Base-by-base conservation (phyloP, 108 stramenopile genomes). In the Pseudonitzschia multiseries region DNA sequence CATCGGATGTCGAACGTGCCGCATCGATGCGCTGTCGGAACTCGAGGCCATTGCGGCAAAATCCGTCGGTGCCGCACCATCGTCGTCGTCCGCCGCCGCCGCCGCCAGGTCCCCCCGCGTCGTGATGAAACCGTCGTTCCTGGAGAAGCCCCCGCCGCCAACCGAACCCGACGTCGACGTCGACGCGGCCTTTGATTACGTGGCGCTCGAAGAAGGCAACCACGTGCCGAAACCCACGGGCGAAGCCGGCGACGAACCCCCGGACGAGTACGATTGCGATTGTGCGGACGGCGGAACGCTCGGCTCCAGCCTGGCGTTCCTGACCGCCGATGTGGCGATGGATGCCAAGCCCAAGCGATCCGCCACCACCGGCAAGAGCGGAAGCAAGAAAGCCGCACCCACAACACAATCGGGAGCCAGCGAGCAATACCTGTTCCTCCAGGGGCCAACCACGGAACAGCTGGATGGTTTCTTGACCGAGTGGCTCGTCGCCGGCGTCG, bases 181-280 rank as follows among this genome's bases (percentile, higher is more conserved):
- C 42, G 78, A 79, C n/a, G 29, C 67, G 9, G 78, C 78, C 8
- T 79, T 79, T 57, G 79, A 79, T 57, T 79, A 79, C 33, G 79
- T 79, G 21, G 73, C 72, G 13, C 36, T 80, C 44, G 79, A 80
- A 46, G 79, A 80, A 59, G 79, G 79, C 18, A 64, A 79, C 44
- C 69, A 70, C 63, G n/a, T 14, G n/a, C 33, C 41, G 17, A 68
- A 50, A 2, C 2, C 46, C 14, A 14, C 46, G 17, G 46, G 12
- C 46, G 46, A 36, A 50, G 68, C 17, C n/a, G 2, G 24, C 54
- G 54, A 12, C 2, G 54, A 1, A 3, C 54, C 21, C 4, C 46
- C 69, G 27, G 75, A 76, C 48, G 53, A 54, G 8, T 54, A 54
- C 53, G 24, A 36, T 36, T 36, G n/a, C n/a, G n/a, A 51, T 20